phyloP scores from a whole-genome alignment of 2,329 filamentous ascomycete species.

The Amphichorda felina region DNA sequence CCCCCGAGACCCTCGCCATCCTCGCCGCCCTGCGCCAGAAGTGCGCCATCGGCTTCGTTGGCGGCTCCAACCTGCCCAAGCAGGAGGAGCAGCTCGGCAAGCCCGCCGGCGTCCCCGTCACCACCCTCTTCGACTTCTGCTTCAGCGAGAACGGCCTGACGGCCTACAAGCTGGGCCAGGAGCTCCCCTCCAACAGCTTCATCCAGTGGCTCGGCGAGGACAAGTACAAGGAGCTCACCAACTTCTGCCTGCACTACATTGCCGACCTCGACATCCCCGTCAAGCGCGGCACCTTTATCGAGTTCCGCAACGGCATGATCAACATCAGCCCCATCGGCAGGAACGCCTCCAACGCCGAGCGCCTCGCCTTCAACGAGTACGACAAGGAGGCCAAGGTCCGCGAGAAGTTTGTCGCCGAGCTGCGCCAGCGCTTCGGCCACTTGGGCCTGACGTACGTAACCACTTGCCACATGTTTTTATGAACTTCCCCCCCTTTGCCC shows the following conservation, averaged over 20 bases:
- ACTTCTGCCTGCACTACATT: conserved; percentile 69
- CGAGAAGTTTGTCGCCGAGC: conserved; percentile 59
- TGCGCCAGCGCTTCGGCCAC: conserved; percentile 74
- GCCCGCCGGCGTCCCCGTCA: conserved; percentile 52
- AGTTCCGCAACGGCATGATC: conserved; percentile 88
- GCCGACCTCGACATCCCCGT: conserved; percentile 74
- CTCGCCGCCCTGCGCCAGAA: conserved; percentile 75
- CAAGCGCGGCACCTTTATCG: conserved; percentile 76
- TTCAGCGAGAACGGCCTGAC: conserved; percentile 96
- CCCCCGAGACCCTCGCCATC: conserved; percentile 71
- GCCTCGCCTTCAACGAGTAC: conserved; percentile 70
- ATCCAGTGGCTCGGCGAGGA: conserved; percentile 83
- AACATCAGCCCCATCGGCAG: conserved; percentile 76
- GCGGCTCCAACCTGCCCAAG: conserved; percentile 83
- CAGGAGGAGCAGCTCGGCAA: conserved; percentile 90
- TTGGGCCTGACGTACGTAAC: conserved; percentile 66
- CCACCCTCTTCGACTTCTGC: conserved; percentile 88
- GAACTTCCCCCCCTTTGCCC: not conserved
- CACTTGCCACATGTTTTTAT: not conserved
- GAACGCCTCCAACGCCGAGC: conserved; percentile 72
- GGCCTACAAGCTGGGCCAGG: conserved; percentile 71
- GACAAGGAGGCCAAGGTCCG: conserved; percentile 71
- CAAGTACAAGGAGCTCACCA: conserved; percentile 66
- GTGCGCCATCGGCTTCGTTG: conserved; percentile 83
- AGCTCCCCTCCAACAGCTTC: conserved; percentile 71